Base-by-base conservation (phyloP, 257 asterid genomes). In the Linaria vulgaris region DNA sequence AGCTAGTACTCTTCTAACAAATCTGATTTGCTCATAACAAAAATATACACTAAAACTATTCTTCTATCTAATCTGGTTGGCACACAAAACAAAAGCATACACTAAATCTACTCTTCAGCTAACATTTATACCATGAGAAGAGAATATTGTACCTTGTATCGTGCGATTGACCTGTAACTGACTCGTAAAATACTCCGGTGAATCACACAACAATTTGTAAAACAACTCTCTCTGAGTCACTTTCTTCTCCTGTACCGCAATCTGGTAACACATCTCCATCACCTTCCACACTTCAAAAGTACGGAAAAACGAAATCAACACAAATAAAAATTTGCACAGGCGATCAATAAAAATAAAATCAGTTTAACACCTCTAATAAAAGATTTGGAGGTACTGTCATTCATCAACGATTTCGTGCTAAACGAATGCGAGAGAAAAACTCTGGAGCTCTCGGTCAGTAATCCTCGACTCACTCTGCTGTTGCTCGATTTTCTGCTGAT, bases 171-270 rank as follows among this genome's bases (percentile, higher is more conserved):
- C 97, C 76, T 83, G 96, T 61, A 70, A 43, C 54, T 85, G 97
- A 72, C 92, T 82, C 69, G 86, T 72, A 58, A 92, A 89, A 67
- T 82, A 83, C 12, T 74, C 83, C 3, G 95, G 99, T 1, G 96
- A 85, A 78, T 79, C 82, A 37, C 96, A 83, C 0, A 92, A 86
- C 80, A 92, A 63, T 77, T 80, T 92, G 82, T 92, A 92, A 69
- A 89, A 92, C 59, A 92, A 73, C 69, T 89, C 99, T 74, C 97
- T 80, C 74, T 92, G 97, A 70, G 97, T 92, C 34, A 92, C 94
- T 79, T 77, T 85, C 77, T 89, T 92, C 64, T 83, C 91, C 66
- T 82, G 84, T 44, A 71, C 79, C 79, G 88, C 72, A 68, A 85
- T 80, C 74, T 80, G 84, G 66, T 89, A 82, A 64, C 96, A 87